phyloP scores from a whole-genome alignment of 768 basidiomycete genomes.

The Boletus rubroflammeus region DNA sequence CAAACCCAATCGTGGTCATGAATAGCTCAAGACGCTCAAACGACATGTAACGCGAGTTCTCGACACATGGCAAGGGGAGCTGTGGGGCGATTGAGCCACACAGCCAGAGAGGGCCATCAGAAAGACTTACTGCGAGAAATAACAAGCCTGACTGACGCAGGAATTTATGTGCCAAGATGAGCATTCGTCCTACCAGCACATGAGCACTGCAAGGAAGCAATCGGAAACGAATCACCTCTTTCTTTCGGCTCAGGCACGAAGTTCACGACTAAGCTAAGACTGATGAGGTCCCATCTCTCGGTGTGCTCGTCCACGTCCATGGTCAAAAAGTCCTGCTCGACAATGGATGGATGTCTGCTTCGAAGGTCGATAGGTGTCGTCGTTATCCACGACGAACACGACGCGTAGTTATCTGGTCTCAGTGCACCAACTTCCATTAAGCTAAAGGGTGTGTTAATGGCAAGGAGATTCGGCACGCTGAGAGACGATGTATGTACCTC shows the following conservation, averaged over 20 bases:
- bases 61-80: conserved; percentile 83
- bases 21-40: conserved; percentile 52
- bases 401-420: conserved; percentile 74
- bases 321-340: conserved; percentile 82
- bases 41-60: conserved; percentile 81
- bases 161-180: conserved; percentile 56
- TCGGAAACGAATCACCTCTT: conserved; percentile 50
- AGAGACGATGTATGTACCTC: conserved; percentile 30
- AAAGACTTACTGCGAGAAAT: conserved; percentile 62
- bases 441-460: conserved; percentile 35
- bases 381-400: conserved; percentile 67
- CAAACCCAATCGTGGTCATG: conserved; percentile 65
- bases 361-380: conserved; percentile 77
- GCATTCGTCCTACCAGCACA: conserved; percentile 58
- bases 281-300: conserved; percentile 72
- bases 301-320: conserved; percentile 50
- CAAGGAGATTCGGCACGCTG: not conserved
- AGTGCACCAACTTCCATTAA: conserved; percentile 89
- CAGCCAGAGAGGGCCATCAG: not conserved
- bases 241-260: conserved; percentile 75
- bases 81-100: conserved; percentile 28
- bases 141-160: conserved; percentile 53
- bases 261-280: conserved; percentile 86
- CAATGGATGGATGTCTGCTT: conserved; percentile 75
- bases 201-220: not conserved